Percentiles rank a stretch among this genome's conserved stretches.
phyloP scores from a whole-genome alignment of 2,329 filamentous ascomycete species.

The Clonostachys rosea region DNA sequence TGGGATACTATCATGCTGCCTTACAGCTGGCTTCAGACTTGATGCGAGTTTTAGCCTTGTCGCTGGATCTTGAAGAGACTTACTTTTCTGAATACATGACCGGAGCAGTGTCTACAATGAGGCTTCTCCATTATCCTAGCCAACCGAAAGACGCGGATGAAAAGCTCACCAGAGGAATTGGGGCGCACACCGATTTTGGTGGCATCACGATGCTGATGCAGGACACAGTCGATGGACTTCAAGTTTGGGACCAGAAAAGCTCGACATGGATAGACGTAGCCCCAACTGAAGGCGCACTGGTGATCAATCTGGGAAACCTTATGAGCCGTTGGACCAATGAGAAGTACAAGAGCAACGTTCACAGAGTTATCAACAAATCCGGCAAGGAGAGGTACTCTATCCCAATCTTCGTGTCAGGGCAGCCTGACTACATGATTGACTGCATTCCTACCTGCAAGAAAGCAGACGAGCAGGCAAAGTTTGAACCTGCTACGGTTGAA shows the following conservation, averaged over 20 bases:
- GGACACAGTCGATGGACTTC: constrained; percentile 41
- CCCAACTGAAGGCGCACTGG: constrained; percentile 38
- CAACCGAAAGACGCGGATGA: constrained; percentile 23
- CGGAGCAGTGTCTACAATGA: constrained; percentile 35
- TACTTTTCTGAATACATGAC: constrained; percentile 37
- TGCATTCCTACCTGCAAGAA: constrained; percentile 22
- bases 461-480: constrained; percentile 15
- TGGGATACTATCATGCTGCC: constrained; percentile 32
- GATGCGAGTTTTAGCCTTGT: constrained; percentile 32
- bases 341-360: constrained; percentile 46
- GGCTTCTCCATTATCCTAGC: constrained; percentile 44
- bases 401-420: constrained; percentile 53
- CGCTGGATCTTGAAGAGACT: constrained; percentile 31
- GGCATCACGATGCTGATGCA: constrained; percentile 51
- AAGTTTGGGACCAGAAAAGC: constrained; percentile 40
- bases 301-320: constrained; percentile 48
- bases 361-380: constrained; percentile 50
- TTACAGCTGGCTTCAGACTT: constrained; percentile 31
- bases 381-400: constrained; percentile 47
- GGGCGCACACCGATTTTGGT: constrained; percentile 53
- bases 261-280: constrained; percentile 35
- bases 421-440: constrained; percentile 33
- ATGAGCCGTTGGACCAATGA: constrained; percentile 45
- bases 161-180: constrained; percentile 28
- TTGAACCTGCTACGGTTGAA: constrained; percentile 21